Base-by-base conservation (phyloP, 176 grass and related monocot species). In the Oryza australiensis region DNA sequence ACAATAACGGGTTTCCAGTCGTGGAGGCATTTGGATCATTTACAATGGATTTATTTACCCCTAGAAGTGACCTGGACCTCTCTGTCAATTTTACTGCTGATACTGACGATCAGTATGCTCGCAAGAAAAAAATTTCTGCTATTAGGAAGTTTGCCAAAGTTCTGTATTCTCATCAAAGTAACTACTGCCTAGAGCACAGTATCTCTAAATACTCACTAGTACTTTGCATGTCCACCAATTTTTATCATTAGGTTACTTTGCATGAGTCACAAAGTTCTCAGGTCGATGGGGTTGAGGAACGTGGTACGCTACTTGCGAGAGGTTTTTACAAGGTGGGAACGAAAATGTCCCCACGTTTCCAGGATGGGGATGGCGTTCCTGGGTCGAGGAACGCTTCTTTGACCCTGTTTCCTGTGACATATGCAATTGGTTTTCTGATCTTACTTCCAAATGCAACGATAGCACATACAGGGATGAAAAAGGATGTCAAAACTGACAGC, bases 21-120 rank as follows among this genome's bases (percentile, higher is more conserved):
- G 95, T 94, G 68, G 82, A 93, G 63, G 86, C 92, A 86, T 94
- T 98, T 91, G 95, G 92, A 37, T 98, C 95, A 70, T 98, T 98
- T 82, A 91, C 85, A 12, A 98, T 98, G 95, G 84, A 98, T 73
- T 91, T 98, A 33, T 98, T 94, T 86, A 94, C 95, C 67, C 49
- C 86, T 48, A 32, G 11, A 70, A 98, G 92, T 93, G 95, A 98
- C 67, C 83, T 98, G 72, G 95, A 98, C 77, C 80, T 94, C 7
- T 98, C 95, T 37, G 77, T 98, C 63, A 98, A 98, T 76, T 98
- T 98, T 13, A 88, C 45, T 80, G 78, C 65, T 9, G 23, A 83
- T 20, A 75, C 20, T 57, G 82, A 60, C 24, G 83, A 66, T 85
- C 32, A 26, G 34, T 88, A 68, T 53, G 46, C 82, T 66, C 88